These are phyloP conservation scores for Globisporangium alternatum DNA, from an alignment of 352 stramenopile genomes.

Conservation along the genomic window DNA sequence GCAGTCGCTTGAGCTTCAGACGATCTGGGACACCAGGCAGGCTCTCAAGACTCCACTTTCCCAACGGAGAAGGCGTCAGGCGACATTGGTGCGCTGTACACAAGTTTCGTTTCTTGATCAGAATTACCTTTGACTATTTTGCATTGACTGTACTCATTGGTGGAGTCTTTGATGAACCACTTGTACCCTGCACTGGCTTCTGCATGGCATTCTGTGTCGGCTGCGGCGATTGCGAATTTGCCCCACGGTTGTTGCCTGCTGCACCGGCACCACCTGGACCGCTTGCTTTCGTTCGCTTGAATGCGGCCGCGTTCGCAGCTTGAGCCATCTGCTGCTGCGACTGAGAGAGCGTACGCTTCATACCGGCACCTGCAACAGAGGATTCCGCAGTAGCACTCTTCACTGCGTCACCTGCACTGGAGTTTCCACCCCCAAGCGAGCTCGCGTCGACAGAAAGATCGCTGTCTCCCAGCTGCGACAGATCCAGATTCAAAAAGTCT, in stretches of 20 bases:
- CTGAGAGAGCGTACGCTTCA: constrained; percentile 75
- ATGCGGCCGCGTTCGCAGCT: constrained; percentile 71
- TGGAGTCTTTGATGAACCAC: constrained; percentile 80
- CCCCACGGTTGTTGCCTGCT: constrained; percentile 20
- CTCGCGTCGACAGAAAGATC: constrained; percentile 50
- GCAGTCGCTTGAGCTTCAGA: not conserved
- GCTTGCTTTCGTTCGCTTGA: constrained; percentile 80
- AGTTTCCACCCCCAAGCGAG: constrained; percentile 29
- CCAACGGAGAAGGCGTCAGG: constrained; percentile 4
- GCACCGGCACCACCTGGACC: constrained; percentile 23
- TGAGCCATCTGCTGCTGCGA: constrained; percentile 82
- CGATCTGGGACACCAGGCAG: not conserved
- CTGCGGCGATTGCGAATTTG: constrained; percentile 49
- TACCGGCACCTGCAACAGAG: constrained; percentile 30
- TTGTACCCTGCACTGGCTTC: constrained; percentile 63
- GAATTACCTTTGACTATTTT: constrained; percentile 56
- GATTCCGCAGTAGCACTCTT: constrained; percentile 30
- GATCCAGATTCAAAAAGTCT: constrained; percentile 81
- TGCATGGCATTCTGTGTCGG: constrained; percentile 55
- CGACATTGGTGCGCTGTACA: constrained; percentile 14
- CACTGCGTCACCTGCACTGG: constrained; percentile 22
- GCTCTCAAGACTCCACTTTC: constrained; percentile 17
- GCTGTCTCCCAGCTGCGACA: constrained; percentile 61
- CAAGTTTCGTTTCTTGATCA: constrained; percentile 19
- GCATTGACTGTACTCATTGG: constrained; percentile 87